Evolutionary conservation across 2,329 filamentous ascomycete species (phyloP).

Genomic region (Hypocrella siamensis): DNA sequence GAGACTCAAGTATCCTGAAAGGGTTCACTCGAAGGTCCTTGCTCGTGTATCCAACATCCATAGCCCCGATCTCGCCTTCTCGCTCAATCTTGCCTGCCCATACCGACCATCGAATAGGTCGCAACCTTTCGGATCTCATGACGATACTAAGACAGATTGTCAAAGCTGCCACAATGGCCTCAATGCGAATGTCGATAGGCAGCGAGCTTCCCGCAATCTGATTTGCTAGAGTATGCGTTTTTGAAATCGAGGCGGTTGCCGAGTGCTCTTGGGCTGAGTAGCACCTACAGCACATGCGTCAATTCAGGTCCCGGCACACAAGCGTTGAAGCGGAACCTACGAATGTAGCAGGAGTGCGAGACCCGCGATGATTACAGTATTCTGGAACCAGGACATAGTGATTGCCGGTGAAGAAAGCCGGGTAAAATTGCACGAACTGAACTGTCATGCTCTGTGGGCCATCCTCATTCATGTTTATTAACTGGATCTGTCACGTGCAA

Average conservation of each 20-base stretch:
- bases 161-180: constrained; percentile 67
- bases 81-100: constrained; percentile 78
- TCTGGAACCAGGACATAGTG: background rate
- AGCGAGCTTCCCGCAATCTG: constrained; percentile 33
- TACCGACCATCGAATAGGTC: constrained; percentile 69
- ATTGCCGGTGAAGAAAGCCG: too few species aligned
- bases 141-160: constrained; percentile 77
- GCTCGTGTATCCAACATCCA: constrained; percentile 48
- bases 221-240: constrained; percentile 26
- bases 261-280: constrained; percentile 95
- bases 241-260: constrained; percentile 45
- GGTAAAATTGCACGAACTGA: too few species aligned
- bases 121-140: constrained; percentile 57
- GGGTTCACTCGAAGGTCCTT: constrained; percentile 62
- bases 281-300: constrained; percentile 41
- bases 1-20: constrained; percentile 61
- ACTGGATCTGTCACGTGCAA: too few species aligned
- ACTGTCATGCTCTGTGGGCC: too few species aligned
- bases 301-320: constrained; percentile 5
- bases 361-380: constrained; percentile 26
- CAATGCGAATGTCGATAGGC: constrained; percentile 74
- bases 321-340: constrained; percentile 35
- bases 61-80: constrained; percentile 47
- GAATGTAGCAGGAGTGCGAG: constrained; percentile 71
- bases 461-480: too few species aligned